These are phyloP conservation scores for Epichloe aotearoae DNA, from an alignment of 2,329 filamentous ascomycete species.

Conservation along the genomic window DNA sequence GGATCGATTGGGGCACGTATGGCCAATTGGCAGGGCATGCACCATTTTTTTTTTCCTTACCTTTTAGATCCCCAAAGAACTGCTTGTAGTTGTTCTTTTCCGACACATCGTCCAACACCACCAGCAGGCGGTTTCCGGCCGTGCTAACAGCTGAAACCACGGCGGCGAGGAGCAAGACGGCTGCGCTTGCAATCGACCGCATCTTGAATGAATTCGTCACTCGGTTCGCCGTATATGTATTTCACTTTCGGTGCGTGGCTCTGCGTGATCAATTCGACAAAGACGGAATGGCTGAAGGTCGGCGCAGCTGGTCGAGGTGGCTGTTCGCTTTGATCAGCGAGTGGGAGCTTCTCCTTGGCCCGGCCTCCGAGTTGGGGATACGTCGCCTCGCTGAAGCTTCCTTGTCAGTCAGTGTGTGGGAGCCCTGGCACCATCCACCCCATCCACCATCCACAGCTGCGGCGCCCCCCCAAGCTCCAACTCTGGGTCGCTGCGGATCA, in stretches of 20 bases:
- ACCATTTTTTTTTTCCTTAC: slow-evolving; percentile 31
- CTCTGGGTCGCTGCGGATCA: slow-evolving; percentile 1
- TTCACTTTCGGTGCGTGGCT: background rate
- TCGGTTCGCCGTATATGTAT: background rate
- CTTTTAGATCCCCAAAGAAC: slow-evolving; percentile 60
- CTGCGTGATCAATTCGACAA: background rate
- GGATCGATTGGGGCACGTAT: background rate
- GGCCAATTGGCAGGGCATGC: background rate
- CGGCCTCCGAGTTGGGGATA: slow-evolving; percentile 16
- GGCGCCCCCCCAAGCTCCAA: no score
- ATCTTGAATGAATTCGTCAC: slow-evolving; percentile 29
- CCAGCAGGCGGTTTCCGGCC: slow-evolving; percentile 66
- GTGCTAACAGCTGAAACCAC: slow-evolving; percentile 66
- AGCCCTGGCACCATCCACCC: no score
- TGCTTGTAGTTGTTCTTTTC: slow-evolving; percentile 75
- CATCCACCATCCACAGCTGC: background rate
- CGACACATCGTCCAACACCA: slow-evolving; percentile 68
- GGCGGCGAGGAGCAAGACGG: slow-evolving; percentile 53
- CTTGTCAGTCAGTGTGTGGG: background rate
- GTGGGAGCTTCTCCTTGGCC: slow-evolving; percentile 7
- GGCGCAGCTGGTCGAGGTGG: background rate
- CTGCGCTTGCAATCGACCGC: slow-evolving; percentile 60
- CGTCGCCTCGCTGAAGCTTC: slow-evolving; percentile 19
- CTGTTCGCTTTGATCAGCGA: slow-evolving; percentile 8
- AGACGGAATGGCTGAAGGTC: background rate